Conservation (phyloP, 176 grass and related monocot genomes). For the Aegilops umbellulata region DNA sequence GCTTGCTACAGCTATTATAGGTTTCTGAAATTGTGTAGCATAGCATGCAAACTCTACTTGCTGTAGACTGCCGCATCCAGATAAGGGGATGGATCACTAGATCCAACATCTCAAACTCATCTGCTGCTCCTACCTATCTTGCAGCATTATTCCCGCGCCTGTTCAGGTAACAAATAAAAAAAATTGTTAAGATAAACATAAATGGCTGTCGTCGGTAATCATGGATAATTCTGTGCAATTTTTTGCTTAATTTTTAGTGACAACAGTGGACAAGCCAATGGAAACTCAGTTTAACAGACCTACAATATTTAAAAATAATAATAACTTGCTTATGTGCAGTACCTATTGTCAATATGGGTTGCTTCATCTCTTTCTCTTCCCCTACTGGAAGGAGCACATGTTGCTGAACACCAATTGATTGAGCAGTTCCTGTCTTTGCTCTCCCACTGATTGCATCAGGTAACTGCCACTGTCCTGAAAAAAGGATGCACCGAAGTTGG, state of each 20-base stretch:
- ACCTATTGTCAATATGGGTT: conserved; percentile 62
- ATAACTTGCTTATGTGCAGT: conserved; percentile 12
- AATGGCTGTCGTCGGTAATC: not conserved
- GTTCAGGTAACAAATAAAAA: conserved; percentile 7
- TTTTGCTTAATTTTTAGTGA: not conserved
- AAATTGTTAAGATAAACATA: conserved; percentile 6
- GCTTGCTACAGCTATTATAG: conserved; percentile 31
- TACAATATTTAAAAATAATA: not conserved
- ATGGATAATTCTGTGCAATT: not conserved
- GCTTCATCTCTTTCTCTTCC: conserved; percentile 27
- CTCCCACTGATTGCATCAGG: conserved; percentile 61
- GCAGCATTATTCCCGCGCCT: conserved; percentile 55
- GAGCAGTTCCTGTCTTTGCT: conserved; percentile 68
- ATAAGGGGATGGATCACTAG: conserved; percentile 58
- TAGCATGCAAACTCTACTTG: conserved; percentile 26
- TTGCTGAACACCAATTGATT: conserved; percentile 72
- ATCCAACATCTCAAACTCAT: conserved; percentile 73
- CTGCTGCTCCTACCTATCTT: conserved; percentile 46
- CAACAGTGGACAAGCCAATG: conserved; percentile 3
- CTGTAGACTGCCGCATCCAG: conserved; percentile 43
- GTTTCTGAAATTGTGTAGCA: conserved; percentile 30
- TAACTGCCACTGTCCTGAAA: conserved; percentile 65
- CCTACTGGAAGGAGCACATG: conserved; percentile 81
- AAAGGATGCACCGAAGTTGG: not conserved
- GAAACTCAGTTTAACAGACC: conserved; percentile 2